Percentiles rank a stretch among this genome's conserved stretches.
phyloP scores from a whole-genome alignment of 148 eudicot species.

The Fallopia convolvulus region DNA sequence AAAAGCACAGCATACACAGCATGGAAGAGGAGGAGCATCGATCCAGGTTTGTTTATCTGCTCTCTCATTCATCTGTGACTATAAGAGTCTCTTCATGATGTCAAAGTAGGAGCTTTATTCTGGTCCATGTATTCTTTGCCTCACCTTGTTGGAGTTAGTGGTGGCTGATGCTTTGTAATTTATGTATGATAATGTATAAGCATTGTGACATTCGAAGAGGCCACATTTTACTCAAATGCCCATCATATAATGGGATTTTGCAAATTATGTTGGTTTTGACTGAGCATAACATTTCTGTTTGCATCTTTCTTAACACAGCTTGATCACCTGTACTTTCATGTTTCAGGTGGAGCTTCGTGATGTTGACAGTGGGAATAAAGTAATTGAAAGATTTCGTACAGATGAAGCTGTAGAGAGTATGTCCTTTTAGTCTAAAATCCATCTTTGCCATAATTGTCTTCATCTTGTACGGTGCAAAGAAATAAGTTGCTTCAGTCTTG shows the following conservation, averaged over 20 bases:
- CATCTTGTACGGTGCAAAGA: not conserved
- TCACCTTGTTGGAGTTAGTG: not conserved
- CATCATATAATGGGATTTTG: not conserved
- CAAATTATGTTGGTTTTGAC: not conserved
- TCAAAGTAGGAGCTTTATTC: not conserved
- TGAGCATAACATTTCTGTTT: not conserved
- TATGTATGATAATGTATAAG: not conserved
- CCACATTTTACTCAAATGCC: not conserved
- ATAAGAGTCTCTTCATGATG: not conserved
- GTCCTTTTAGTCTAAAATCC: conserved; percentile 5
- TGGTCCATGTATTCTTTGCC: not conserved
- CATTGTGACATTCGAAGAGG: not conserved
- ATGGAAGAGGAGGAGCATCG: conserved; percentile 86
- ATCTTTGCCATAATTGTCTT: not conserved
- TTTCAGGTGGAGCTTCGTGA: conserved; percentile 92
- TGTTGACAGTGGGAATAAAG: conserved; percentile 74
- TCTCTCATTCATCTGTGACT: not conserved
- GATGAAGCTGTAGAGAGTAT: conserved; percentile 86
- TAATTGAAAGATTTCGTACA: conserved; percentile 82
- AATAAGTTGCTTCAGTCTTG: not conserved
- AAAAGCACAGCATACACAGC: conserved; percentile 80
- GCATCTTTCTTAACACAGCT: not conserved
- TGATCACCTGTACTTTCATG: not conserved
- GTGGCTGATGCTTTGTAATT: not conserved
- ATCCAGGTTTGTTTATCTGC: conserved; percentile 51